Evolutionary conservation across 257 asterid species (phyloP).

Genomic region (Rubia yunnanensis): DNA sequence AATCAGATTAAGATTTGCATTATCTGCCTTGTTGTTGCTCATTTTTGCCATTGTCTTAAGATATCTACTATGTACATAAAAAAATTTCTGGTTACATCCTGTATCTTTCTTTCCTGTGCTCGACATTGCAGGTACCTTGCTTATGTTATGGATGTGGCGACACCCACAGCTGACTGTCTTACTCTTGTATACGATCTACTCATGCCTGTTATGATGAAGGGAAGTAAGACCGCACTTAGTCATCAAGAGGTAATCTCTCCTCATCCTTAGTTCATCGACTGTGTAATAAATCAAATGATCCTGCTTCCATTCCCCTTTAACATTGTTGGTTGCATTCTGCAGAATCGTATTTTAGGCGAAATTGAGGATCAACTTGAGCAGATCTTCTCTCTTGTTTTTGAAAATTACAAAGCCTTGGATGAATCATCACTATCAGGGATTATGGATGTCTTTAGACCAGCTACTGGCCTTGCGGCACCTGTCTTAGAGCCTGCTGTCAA

Average conservation of each 20-base stretch:
- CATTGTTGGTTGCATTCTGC: constrained; percentile 14
- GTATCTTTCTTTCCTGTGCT: constrained; percentile 1
- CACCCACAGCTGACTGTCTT: constrained; percentile 48
- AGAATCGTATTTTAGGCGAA: constrained; percentile 49
- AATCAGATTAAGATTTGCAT: constrained; percentile 3
- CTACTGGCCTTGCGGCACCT: constrained; percentile 38
- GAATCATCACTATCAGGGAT: constrained; percentile 39
- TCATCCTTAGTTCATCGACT: neutral
- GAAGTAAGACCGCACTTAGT: constrained; percentile 35
- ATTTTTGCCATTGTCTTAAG: neutral
- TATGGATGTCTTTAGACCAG: constrained; percentile 37
- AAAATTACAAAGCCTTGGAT: constrained; percentile 44
- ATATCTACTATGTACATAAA: too few relatives aligned
- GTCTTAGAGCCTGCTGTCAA: constrained; percentile 43
- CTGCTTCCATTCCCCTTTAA: constrained; percentile 4
- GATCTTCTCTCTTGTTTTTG: constrained; percentile 38
- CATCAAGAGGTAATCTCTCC: constrained; percentile 39
- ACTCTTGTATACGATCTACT: constrained; percentile 30
- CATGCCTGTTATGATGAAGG: constrained; percentile 39
- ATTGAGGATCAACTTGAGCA: constrained; percentile 45
- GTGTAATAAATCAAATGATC: neutral
- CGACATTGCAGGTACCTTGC: constrained; percentile 36
- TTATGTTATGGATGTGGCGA: constrained; percentile 55
- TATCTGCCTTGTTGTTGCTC: neutral
- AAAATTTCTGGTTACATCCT: neutral